Conservation (phyloP, 306 rosid genomes). For the Vigna unguiculata region DNA sequence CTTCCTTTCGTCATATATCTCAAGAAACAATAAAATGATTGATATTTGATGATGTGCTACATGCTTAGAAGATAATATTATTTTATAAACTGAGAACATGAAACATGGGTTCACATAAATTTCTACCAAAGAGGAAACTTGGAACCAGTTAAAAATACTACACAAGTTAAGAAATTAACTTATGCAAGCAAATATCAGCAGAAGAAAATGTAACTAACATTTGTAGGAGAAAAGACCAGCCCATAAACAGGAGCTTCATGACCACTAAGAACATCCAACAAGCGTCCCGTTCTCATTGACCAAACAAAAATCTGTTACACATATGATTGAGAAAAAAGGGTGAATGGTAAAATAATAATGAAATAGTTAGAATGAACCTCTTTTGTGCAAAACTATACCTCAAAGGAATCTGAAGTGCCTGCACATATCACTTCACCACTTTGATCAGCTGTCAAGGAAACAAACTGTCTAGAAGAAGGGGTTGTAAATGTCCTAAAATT, state of each 20-base stretch:
- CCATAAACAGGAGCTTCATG: conserved; percentile 99
- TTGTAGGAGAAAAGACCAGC: conserved; percentile 87
- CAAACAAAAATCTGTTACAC: conserved; percentile 83
- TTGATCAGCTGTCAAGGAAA: conserved; percentile 87
- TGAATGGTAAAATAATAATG: neutral
- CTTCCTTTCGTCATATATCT: conserved; percentile 4
- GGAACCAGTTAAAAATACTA: conserved; percentile 4
- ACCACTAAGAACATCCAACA: conserved; percentile 88
- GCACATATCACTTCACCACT: conserved; percentile 98
- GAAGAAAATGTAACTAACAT: conserved; percentile 62
- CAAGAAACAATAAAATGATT: conserved; percentile 13
- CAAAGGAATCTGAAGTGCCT: conserved; percentile 92
- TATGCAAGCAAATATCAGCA: conserved; percentile 1
- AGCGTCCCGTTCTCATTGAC: conserved; percentile 90
- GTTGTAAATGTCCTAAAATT: conserved; percentile 83
- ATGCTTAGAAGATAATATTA: conserved; percentile 19
- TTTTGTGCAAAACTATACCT: conserved; percentile 58
- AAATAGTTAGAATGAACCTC: conserved; percentile 29
- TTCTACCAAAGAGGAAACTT: conserved; percentile 6
- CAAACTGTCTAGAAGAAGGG: conserved; percentile 85
- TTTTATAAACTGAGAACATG: conserved; percentile 20
- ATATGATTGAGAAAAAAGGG: conserved; percentile 30
- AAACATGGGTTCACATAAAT: conserved; percentile 24
- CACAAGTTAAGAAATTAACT: conserved; percentile 22
- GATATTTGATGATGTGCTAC: neutral